Percentiles rank a stretch among this genome's conserved stretches.
phyloP scores from a whole-genome alignment of 2,329 filamentous ascomycete species.

The Talaromyces sp. region DNA sequence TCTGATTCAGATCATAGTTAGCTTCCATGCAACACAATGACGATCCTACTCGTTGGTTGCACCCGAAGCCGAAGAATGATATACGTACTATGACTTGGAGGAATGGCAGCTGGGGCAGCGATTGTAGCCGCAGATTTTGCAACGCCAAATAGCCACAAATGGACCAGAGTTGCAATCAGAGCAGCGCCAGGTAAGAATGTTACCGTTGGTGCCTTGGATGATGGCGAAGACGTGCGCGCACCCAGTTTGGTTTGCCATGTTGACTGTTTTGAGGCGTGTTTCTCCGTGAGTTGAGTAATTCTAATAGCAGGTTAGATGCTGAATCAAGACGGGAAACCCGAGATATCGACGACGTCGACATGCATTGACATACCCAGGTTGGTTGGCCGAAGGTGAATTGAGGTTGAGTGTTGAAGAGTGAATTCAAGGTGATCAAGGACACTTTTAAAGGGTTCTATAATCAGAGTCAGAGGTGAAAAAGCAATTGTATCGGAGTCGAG shows the following conservation, averaged over 20 bases:
- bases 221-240: slow-evolving; percentile 39
- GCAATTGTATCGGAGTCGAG: neutral
- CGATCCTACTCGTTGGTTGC: neutral
- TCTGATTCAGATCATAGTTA: neutral
- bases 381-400: neutral
- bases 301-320: neutral
- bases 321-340: neutral
- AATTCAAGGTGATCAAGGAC: neutral
- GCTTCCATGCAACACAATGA: neutral
- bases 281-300: neutral
- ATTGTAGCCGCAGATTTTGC: slow-evolving; percentile 42
- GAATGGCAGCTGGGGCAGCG: slow-evolving; percentile 37
- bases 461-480: neutral
- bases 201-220: slow-evolving; percentile 40
- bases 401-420: neutral
- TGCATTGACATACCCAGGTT: neutral
- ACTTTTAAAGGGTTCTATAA: neutral
- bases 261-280: neutral
- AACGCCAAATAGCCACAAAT: slow-evolving; percentile 42
- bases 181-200: slow-evolving; percentile 43
- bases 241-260: slow-evolving; percentile 36
- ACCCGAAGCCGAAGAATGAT: neutral
- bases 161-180: slow-evolving; percentile 42
- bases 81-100: slow-evolving; percentile 7
- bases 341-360: neutral